phyloP scores from a whole-genome alignment of 2,329 filamentous ascomycete genomes.

The Ascochyta clinopodiicola region DNA sequence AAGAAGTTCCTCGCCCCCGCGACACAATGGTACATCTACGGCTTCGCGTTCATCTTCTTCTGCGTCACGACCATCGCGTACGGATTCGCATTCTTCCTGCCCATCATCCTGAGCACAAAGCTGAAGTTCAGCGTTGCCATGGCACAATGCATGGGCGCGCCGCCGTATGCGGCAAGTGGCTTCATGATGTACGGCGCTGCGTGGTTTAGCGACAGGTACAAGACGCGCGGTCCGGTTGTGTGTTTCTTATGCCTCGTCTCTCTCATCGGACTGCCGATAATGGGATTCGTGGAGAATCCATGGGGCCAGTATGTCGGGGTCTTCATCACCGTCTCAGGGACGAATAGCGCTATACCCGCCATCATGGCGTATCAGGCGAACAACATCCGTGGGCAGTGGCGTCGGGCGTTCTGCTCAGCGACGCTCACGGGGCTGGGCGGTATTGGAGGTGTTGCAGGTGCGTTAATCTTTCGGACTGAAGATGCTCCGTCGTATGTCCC shows the following conservation, averaged over 20 bases:
- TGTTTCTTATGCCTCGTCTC: slow-evolving; percentile 29
- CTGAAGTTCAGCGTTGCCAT: slow-evolving; percentile 33
- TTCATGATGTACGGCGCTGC: slow-evolving; percentile 36
- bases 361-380: slow-evolving; percentile 37
- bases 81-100: slow-evolving; percentile 32
- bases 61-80: slow-evolving; percentile 32
- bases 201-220: slow-evolving; percentile 35
- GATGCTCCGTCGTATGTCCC: slow-evolving; percentile 31
- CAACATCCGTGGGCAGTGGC: slow-evolving; percentile 33
- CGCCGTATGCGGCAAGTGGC: slow-evolving; percentile 34
- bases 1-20: slow-evolving; percentile 30
- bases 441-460: slow-evolving; percentile 31
- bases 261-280: slow-evolving; percentile 34
- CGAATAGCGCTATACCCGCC: slow-evolving; percentile 27
- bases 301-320: slow-evolving; percentile 34
- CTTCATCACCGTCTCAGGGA: slow-evolving; percentile 30
- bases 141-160: slow-evolving; percentile 33
- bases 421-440: slow-evolving; percentile 28
- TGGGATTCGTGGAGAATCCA: slow-evolving; percentile 32
- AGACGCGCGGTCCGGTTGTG: slow-evolving; percentile 30
- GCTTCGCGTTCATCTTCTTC: slow-evolving; percentile 29
- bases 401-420: slow-evolving; percentile 31
- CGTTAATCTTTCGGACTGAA: slow-evolving; percentile 32
- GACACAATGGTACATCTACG: slow-evolving; percentile 35
- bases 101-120: slow-evolving; percentile 32